phyloP scores from a whole-genome alignment of 495 filamentous ascomycete genomes.

The Parachaetomium inaequale region DNA sequence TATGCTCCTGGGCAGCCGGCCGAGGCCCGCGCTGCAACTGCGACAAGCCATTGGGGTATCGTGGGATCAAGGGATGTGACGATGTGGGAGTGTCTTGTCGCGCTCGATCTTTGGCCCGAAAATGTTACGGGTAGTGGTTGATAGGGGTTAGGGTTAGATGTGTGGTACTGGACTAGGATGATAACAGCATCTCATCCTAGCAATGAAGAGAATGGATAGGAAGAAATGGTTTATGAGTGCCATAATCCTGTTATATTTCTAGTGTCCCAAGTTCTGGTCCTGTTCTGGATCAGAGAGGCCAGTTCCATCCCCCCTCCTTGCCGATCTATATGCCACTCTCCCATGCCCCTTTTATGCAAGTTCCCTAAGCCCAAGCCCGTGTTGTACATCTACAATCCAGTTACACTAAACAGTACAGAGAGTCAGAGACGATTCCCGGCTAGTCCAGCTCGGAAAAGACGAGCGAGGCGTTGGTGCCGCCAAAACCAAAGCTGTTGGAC shows the following conservation, averaged over 20 bases:
- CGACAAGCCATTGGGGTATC: conserved; percentile 31
- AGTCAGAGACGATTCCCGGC: background rate
- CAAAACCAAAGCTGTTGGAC: conserved; percentile 97
- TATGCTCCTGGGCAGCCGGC: conserved; percentile 19
- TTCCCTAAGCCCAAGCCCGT: background rate
- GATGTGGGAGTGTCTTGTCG: background rate
- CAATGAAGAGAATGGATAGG: background rate
- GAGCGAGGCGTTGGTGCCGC: conserved; percentile 89
- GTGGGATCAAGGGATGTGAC: background rate
- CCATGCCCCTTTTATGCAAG: no score
- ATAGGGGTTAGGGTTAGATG: conserved; percentile 32
- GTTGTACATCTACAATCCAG: background rate
- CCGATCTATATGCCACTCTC: no score
- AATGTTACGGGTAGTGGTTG: conserved; percentile 1
- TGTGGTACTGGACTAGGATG: background rate
- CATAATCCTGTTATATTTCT: no score
- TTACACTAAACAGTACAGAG: background rate
- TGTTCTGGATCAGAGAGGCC: no score
- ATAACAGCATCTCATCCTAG: background rate
- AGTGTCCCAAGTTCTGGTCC: no score
- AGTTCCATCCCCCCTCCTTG: no score
- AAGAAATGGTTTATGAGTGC: background rate
- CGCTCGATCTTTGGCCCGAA: background rate
- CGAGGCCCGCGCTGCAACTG: conserved; percentile 25
- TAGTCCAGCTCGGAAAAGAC: conserved; percentile 62